A percentile compares a stretch with the other conserved stretches of the same genome.
phyloP scores from a whole-genome alignment of 108 stramenopile genomes.

The Cyclostephanos tholiformis region DNA sequence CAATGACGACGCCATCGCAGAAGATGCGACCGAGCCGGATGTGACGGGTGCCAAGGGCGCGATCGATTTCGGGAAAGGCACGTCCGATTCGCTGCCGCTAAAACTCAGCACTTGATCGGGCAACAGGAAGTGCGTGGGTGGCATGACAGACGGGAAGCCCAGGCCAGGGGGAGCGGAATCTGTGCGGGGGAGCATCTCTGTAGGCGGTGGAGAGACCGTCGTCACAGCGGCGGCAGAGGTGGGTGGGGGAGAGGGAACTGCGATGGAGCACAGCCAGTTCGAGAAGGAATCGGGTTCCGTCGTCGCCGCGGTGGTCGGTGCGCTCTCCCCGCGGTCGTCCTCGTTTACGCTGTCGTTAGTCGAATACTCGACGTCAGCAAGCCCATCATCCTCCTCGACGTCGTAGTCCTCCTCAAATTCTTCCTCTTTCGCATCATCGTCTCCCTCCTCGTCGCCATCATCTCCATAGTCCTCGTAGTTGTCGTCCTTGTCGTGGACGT shows the following conservation, averaged over 20 bases:
- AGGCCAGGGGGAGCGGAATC: background rate
- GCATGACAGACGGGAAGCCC: background rate
- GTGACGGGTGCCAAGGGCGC: background rate
- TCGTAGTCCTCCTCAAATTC: slow-evolving; percentile 24
- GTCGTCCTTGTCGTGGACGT: slow-evolving; percentile 14
- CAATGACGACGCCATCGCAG: background rate
- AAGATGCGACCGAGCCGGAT: background rate
- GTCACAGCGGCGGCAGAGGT: background rate
- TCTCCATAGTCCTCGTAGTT: slow-evolving; percentile 44
- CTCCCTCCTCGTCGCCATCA: slow-evolving; percentile 46
- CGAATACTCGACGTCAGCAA: slow-evolving; percentile 26
- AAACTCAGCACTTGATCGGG: slow-evolving; percentile 46
- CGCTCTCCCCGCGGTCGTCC: slow-evolving; percentile 15
- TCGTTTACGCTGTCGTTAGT: slow-evolving; percentile 16
- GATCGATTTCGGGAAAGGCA: background rate
- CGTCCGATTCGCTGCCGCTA: background rate
- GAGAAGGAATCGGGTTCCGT: slow-evolving; percentile 56
- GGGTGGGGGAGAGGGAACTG: slow-evolving; percentile 29
- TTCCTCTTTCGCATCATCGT: slow-evolving; percentile 47
- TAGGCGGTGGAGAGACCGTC: background rate
- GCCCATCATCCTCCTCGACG: slow-evolving; percentile 30
- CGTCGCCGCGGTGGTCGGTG: background rate
- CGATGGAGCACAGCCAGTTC: slow-evolving; percentile 80
- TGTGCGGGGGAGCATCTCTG: slow-evolving; percentile 11
- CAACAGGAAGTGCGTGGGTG: slow-evolving; percentile 33